These are phyloP conservation scores for Chlorella sp. DNA, from an alignment of 139 green algal species.

Conservation along the genomic window DNA sequence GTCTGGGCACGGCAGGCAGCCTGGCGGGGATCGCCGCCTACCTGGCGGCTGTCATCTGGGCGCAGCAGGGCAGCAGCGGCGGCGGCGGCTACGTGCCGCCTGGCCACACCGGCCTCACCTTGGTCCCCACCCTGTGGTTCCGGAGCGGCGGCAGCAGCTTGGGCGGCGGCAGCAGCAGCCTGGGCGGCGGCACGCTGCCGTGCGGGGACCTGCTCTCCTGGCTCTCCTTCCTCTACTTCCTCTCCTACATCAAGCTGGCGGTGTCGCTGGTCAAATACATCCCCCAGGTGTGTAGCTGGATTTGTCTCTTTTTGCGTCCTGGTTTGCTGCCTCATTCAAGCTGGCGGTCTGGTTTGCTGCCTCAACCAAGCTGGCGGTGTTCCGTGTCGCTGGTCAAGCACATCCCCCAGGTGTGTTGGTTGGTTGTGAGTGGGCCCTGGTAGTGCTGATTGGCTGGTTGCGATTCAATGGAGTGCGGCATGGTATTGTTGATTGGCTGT, in stretches of 20 bases:
- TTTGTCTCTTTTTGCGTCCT: background rate
- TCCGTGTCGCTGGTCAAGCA: slow-evolving; percentile 72
- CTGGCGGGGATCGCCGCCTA: slow-evolving; percentile 7
- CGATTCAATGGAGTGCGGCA: no score
- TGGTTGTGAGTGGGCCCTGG: no score
- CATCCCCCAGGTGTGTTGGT: slow-evolving; percentile 55
- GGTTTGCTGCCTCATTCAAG: background rate
- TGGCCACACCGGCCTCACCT: background rate
- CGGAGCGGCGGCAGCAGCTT: no score
- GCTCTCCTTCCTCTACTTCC: slow-evolving; percentile 59
- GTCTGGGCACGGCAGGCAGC: slow-evolving; percentile 12
- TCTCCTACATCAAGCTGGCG: slow-evolving; percentile 63
- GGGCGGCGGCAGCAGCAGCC: background rate
- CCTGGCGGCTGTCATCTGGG: slow-evolving; percentile 4
- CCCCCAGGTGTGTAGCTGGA: slow-evolving; percentile 48
- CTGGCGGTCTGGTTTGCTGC: background rate
- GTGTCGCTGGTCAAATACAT: slow-evolving; percentile 73
- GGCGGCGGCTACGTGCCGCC: background rate
- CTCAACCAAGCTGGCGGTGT: no score
- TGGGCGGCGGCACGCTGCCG: no score
- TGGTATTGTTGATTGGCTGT: no score
- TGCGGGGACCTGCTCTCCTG: slow-evolving; percentile 32
- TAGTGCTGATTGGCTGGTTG: no score
- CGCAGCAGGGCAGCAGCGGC: background rate
- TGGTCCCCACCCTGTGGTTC: no score